Conservation (phyloP, 192 early-diverging fungal species). For the Coemansia sp. region DNA sequence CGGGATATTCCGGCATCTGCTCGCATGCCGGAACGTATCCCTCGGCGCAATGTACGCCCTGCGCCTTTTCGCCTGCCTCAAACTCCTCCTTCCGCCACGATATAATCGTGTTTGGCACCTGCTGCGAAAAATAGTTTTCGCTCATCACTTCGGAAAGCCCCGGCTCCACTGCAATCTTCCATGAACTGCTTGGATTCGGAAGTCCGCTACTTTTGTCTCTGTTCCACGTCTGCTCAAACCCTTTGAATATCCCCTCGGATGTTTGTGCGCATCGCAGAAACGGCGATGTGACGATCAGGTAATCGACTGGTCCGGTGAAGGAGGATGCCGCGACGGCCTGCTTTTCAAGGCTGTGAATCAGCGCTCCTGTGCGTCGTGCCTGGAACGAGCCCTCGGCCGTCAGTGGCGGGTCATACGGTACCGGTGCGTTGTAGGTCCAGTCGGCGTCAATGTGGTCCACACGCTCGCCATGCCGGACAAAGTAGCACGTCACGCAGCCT, state of each 20-base stretch:
- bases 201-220: not conserved
- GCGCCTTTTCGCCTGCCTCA: not conserved
- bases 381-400: slow-evolving; percentile 30
- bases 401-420: slow-evolving; percentile 49
- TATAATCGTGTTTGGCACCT: slow-evolving; percentile 35
- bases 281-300: slow-evolving; percentile 40
- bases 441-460: slow-evolving; percentile 48
- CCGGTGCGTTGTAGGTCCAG: slow-evolving; percentile 22
- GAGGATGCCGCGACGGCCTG: no score
- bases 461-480: slow-evolving; percentile 51
- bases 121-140: slow-evolving; percentile 38
- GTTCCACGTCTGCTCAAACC: slow-evolving; percentile 16
- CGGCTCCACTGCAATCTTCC: slow-evolving; percentile 37
- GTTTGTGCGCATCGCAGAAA: slow-evolving; percentile 52
- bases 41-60: slow-evolving; percentile 8
- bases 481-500: slow-evolving; percentile 33
- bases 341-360: slow-evolving; percentile 31
- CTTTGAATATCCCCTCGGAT: slow-evolving; percentile 19
- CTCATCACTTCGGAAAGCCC: slow-evolving; percentile 50
- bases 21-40: slow-evolving; percentile 5
- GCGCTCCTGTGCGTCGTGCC: slow-evolving; percentile 28
- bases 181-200: not conserved
- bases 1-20: slow-evolving; percentile 35
- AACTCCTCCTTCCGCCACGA: slow-evolving; percentile 10
- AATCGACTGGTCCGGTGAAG: slow-evolving; percentile 16